A percentile compares a stretch with the other conserved stretches of the same genome.
Evolutionary conservation across 208 protist genomes (phyloP).

Genomic region (Perkinsela sp.): DNA sequence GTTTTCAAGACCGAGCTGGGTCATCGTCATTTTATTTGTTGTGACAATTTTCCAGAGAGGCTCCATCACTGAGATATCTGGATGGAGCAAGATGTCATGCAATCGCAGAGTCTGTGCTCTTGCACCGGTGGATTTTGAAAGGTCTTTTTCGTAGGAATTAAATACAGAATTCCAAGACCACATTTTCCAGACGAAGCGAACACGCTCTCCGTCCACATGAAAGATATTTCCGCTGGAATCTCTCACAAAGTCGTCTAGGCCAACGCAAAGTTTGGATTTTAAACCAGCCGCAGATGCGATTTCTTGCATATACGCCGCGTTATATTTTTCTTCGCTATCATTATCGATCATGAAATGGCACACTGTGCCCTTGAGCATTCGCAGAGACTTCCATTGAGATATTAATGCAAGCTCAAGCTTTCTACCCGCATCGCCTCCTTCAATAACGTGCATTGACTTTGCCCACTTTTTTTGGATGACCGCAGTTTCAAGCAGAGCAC

Average conservation of each 20-base stretch:
- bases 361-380: conserved; percentile 26
- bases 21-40: conserved; percentile 63
- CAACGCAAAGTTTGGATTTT: conserved; percentile 39
- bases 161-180: conserved; percentile 68
- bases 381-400: conserved; percentile 19
- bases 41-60: conserved; percentile 67
- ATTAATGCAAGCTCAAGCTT: conserved; percentile 19
- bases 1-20: conserved; percentile 37
- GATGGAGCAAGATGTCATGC: conserved; percentile 45
- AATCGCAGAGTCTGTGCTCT: conserved; percentile 40
- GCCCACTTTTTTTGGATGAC: conserved; percentile 60
- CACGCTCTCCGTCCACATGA: conserved; percentile 29
- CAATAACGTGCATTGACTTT: conserved; percentile 19
- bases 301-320: conserved; percentile 35
- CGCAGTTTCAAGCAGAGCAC: conserved; percentile 47
- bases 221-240: conserved; percentile 25
- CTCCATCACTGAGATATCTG: conserved; percentile 41
- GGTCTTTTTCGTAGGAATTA: conserved; percentile 22
- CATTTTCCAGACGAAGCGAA: conserved; percentile 57
- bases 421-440: conserved; percentile 22
- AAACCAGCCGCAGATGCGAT: conserved; percentile 28
- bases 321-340: conserved; percentile 57
- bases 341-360: conserved; percentile 52
- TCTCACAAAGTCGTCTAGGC: conserved; percentile 62
- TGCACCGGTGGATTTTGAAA: conserved; percentile 17